Percentiles rank a stretch among this genome's conserved stretches.
Evolutionary conservation across 495 filamentous ascomycete species (phyloP).

Genomic region (Viridothelium virens): DNA sequence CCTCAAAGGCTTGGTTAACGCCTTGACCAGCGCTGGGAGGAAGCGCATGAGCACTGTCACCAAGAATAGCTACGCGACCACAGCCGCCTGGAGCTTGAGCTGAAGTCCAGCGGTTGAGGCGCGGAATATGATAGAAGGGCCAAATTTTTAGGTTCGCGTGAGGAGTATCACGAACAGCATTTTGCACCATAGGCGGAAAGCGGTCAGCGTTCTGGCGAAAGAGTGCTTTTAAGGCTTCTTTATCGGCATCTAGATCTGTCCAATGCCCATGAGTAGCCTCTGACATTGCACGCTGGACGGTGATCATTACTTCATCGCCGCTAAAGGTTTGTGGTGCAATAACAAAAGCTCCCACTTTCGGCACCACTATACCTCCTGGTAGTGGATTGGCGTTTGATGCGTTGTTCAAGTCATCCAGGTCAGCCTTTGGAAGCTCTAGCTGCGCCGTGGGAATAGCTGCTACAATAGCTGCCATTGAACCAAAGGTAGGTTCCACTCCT

Average conservation of each 20-base stretch:
- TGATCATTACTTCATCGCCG: neutral
- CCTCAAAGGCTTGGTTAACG: constrained; percentile 17
- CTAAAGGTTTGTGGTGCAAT: neutral
- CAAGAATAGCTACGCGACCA: constrained; percentile 14
- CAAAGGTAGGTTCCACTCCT: neutral
- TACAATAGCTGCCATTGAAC: neutral
- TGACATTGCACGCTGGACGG: neutral
- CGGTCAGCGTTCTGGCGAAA: neutral
- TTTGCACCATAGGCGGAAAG: neutral
- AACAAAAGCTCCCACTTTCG: neutral
- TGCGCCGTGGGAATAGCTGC: neutral
- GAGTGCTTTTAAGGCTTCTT: neutral
- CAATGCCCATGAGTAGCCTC: neutral
- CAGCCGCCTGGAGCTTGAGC: neutral
- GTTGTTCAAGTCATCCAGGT: neutral
- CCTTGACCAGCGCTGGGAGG: constrained; percentile 17
- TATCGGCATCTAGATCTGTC: neutral
- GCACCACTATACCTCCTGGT: neutral
- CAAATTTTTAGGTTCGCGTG: neutral
- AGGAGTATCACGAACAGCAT: neutral
- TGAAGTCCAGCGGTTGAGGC: neutral
- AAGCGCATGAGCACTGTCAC: constrained; percentile 16
- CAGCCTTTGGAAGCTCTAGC: neutral
- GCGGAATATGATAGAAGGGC: neutral
- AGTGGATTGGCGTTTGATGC: neutral